Evolutionary conservation across 2,329 filamentous ascomycete genomes (phyloP), one percentile per base, ranked within the genome.

Genomic region (Xylaria digitata): DNA sequence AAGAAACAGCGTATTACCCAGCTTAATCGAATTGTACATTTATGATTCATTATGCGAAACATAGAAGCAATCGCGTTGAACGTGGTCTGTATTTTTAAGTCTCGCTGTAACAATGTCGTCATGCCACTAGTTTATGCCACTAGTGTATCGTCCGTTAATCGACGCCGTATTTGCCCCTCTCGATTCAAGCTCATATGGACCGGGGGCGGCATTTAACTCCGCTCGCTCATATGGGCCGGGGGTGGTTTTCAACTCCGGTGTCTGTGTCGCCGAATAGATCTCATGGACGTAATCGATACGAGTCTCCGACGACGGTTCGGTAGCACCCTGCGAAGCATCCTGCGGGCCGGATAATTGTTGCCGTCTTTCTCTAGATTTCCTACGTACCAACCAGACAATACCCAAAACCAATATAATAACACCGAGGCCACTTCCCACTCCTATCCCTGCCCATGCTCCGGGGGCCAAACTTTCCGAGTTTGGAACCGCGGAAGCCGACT

Each of bases 371-470:
- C 49, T 17, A 34, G 8, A 6, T 15, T 6, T 32, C 15, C 62
- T 60, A 6, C 49, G 30, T 11, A 49, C 15, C 1, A 60, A 17
- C 55, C 21, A 60, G 34, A 17, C 9, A 37, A 60, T 19, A 11
- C 30, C 6, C 1, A 49, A 21, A 9, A 60, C 9, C 23, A 65
- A 43, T 13, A 48, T 2, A n/a, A 65, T 2, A 15, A 45, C 43
- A 2, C 55, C 49, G 15, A 23, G 1, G 6, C 32, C 21, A 49
- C 11, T 17, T 3, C 40, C 56, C 2, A 60, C 6, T 43, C 55
- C 62, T 54, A 64, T 43, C 1, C 62, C 62, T 54, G 43, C 32
- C n/a, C 8, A 54, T 15, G 43, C 49, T 15, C 49, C 49, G 11
- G 42, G 2, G 8, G 62, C n/a, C 15, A 30, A 23, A 8, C 2